phyloP scores from a whole-genome alignment of 2,329 filamentous ascomycete species.

The Cladobotryum mycophilum region DNA sequence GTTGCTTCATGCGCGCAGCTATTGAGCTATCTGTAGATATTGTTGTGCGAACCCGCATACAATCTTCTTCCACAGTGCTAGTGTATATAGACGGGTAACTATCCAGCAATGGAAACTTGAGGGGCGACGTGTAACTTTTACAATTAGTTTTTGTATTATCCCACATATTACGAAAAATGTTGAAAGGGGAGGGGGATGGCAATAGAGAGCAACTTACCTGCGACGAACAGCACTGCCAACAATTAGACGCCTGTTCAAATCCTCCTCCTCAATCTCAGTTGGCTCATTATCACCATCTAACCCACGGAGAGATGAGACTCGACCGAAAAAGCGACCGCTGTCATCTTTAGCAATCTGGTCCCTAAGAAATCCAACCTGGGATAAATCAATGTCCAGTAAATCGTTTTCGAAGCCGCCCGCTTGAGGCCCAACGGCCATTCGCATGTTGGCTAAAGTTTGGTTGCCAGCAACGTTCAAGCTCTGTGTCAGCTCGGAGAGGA shows the following conservation, averaged over 20 bases:
- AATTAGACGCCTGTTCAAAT: constrained; percentile 14
- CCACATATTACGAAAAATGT: too few species aligned
- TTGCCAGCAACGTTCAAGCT: constrained; percentile 69
- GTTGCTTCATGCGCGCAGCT: constrained; percentile 57
- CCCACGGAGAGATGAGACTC: constrained; percentile 20
- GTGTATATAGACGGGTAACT: constrained; percentile 76
- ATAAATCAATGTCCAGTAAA: constrained; percentile 26
- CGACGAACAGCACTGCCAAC: constrained; percentile 23
- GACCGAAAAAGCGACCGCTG: constrained; percentile 23
- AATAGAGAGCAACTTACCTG: constrained; percentile 16
- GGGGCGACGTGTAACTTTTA: constrained; percentile 39
- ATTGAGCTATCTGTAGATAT: constrained; percentile 71
- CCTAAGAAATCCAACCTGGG: constrained; percentile 20
- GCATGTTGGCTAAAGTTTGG: constrained; percentile 69
- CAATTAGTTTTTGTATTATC: too few species aligned
- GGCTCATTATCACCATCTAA: constrained; percentile 5
- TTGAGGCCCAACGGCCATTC: constrained; percentile 51
- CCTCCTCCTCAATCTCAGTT: constrained; percentile 8
- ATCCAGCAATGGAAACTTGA: constrained; percentile 71
- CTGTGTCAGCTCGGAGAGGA: constrained; percentile 57
- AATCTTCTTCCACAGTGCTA: constrained; percentile 28
- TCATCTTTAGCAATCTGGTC: neutral
- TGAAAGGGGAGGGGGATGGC: too few species aligned
- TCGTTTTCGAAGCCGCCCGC: constrained; percentile 23
- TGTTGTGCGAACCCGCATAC: constrained; percentile 44